Conservation (phyloP, 2,329 filamentous ascomycete genomes). For the Penicillium sp. region DNA sequence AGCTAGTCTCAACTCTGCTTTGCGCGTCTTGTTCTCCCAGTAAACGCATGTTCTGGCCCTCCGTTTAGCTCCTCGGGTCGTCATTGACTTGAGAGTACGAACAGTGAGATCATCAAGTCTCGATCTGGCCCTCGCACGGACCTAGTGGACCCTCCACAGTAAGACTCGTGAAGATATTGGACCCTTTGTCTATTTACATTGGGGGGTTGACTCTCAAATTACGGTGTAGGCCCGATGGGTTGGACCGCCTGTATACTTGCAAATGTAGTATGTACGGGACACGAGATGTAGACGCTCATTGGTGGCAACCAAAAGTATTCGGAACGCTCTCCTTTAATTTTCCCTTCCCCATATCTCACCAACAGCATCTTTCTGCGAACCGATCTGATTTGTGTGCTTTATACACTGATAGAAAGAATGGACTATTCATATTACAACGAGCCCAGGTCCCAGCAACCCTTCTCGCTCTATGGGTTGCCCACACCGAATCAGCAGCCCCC, state of each 20-base stretch:
- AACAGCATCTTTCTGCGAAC: not conserved
- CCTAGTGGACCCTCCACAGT: slow-evolving; percentile 1
- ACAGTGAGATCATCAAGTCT: slow-evolving; percentile 20
- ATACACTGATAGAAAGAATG: slow-evolving; percentile 42
- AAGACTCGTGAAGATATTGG: not conserved
- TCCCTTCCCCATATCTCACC: not conserved
- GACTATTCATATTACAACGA: slow-evolving; percentile 58
- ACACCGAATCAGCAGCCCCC: slow-evolving; percentile 41
- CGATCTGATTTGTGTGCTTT: not conserved
- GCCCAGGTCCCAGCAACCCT: slow-evolving; percentile 43
- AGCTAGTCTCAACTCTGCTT: slow-evolving; percentile 14
- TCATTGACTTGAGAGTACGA: slow-evolving; percentile 1
- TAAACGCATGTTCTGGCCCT: not conserved
- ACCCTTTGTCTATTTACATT: no score
- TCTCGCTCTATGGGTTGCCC: slow-evolving; percentile 52
- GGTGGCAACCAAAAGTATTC: not conserved
- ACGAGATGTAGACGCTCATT: not conserved
- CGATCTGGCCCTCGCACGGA: slow-evolving; percentile 12
- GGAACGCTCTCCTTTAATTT: not conserved
- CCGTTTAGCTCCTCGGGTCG: not conserved
- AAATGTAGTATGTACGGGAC: not conserved
- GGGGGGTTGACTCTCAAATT: no score
- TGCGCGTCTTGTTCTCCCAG: not conserved
- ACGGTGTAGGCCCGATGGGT: no score
- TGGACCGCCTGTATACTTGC: no score